Evolutionary conservation across 1,284 basidiomycete genomes (phyloP), one percentile per base, ranked within the genome.

Genomic region (Lignosus rhinocerotis): DNA sequence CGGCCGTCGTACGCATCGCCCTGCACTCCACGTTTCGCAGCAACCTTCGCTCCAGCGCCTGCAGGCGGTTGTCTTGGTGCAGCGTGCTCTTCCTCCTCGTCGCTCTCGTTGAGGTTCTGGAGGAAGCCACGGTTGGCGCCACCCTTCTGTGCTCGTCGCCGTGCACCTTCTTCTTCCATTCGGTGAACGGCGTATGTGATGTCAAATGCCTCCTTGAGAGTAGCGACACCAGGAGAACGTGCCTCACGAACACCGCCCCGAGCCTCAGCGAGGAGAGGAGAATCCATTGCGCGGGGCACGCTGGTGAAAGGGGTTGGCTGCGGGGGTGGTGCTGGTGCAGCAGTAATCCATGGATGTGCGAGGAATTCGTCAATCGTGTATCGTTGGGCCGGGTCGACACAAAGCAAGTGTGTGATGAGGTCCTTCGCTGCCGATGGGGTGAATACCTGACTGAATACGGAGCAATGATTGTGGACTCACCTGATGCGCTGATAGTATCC

Each of bases 351-450:
- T 3, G 96, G 95, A 72, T 99, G 97, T 7, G 87, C 88, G 51
- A 99, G 81, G 78, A 99, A 99, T 75, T 99, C 94, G 73, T 97
- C 95, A 69, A 99, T 99, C 10, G 96, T 98, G 75, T 93, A 98
- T 59, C 97, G 88, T 73, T 96, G 92, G 4, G 90, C 85, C 0
- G 97, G 94, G 73, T 99, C 96, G 48, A 99, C 94, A 70, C 96
- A 98, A 8, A 99, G 86, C 4, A 99, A 78, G 70, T 99, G 95
- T 14, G 89, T 88, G 68, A 99, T 97, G 43, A 99, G 80, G 67
- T 99, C 96, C 80, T 98, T 98, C 21, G 94, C 94, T 92, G 70
- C 11, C 11, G 48, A 48, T 17, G 33, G n/a, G 5, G 39, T 45
- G 49, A 68, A 51, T 65, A 65, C 54, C 45, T 57, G 34, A 46